Evolutionary conservation across 1,139 yeast genomes (phyloP), one percentile per base, ranked within the genome.

Genomic region (Blastobotrys petasosporus): DNA sequence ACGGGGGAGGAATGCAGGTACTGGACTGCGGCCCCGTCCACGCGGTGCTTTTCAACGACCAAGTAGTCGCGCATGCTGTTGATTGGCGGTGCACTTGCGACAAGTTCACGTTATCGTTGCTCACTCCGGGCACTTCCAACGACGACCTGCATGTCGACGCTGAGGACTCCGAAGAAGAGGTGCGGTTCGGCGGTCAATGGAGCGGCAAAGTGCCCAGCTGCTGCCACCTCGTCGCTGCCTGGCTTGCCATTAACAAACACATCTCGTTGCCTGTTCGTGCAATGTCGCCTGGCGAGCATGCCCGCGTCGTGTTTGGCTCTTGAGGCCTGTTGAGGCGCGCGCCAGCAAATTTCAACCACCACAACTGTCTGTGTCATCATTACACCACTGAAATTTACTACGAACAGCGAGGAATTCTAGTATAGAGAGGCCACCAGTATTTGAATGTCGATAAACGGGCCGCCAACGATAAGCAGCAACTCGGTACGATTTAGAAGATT

Each of bases 61-160:
- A 39, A 11, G 37, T 11, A 2, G 33, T 40, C 2, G 17, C 36
- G 4, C n/a, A 34, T 33, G 23, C 25, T 3, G 32, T 20, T 6
- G 16, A 12, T 10, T 42, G 45, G 45, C 37, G 45, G 45, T 42
- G 45, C 25, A 42, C 38, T 9, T 42, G 45, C 28, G n/a, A 23
- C 12, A 33, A 25, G 13, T 42, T 23, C 33, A 23, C 45, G 10
- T 13, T 20, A 10, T 13, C 38, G 23, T 31, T 40, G 23, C 12
- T 31, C 5, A 4, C 8, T 8, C 33, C 33, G 33, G 8, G 33
- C 33, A n/a, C 31, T 29, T 8, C 31, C 31, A 11, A 8, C 33
- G 33, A n/a, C 12, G 5, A n/a, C 5, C 15, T 31, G 4, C 33
- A 5, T 4, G 33, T 31, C 4, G 15, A n/a, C 33, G 12, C 15